Percentiles rank a stretch among this genome's conserved stretches.
Conservation (phyloP, 495 filamentous ascomycete genomes). For the Penicillium samsonianum region DNA sequence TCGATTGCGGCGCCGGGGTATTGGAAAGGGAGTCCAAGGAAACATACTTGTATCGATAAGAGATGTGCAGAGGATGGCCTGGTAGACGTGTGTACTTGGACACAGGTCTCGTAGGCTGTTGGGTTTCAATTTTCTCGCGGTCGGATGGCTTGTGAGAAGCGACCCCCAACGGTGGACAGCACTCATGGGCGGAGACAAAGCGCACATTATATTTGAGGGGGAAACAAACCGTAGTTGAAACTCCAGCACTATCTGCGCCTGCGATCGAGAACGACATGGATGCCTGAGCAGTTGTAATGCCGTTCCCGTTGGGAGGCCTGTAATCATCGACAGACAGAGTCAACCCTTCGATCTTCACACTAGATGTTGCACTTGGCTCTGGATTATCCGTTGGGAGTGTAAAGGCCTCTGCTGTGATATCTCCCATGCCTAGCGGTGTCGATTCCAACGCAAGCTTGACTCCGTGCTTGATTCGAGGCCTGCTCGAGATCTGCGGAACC, state of each 20-base stretch:
- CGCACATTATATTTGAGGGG: slow-evolving; percentile 61
- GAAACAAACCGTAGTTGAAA: slow-evolving; percentile 44
- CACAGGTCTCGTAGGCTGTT: slow-evolving; percentile 39
- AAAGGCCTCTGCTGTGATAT: slow-evolving; percentile 50
- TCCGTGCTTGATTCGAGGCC: slow-evolving; percentile 44
- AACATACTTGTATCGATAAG: slow-evolving; percentile 58
- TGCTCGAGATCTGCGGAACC: slow-evolving; percentile 20
- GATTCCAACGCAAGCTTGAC: slow-evolving; percentile 36
- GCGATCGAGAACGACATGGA: slow-evolving; percentile 48
- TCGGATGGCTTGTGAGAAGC: slow-evolving; percentile 18
- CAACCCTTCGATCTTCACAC: slow-evolving; percentile 25
- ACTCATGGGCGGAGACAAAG: slow-evolving; percentile 67
- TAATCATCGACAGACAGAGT: slow-evolving; percentile 26
- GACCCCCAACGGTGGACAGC: slow-evolving; percentile 53
- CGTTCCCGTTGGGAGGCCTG: slow-evolving; percentile 22
- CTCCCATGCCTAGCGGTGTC: slow-evolving; percentile 42
- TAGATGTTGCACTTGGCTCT: slow-evolving; percentile 10
- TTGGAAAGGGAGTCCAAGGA: slow-evolving; percentile 53
- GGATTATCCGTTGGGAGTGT: slow-evolving; percentile 34
- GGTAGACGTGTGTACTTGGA: slow-evolving; percentile 32
- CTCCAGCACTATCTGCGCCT: slow-evolving; percentile 24
- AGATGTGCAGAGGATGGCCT: slow-evolving; percentile 67
- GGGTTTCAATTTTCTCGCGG: not conserved
- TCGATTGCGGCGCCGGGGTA: slow-evolving; percentile 13
- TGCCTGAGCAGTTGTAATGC: slow-evolving; percentile 47